Evolutionary conservation across 768 basidiomycete species (phyloP), one percentile per base, ranked within the genome.

Genomic region (Infundibulicybe gibba): DNA sequence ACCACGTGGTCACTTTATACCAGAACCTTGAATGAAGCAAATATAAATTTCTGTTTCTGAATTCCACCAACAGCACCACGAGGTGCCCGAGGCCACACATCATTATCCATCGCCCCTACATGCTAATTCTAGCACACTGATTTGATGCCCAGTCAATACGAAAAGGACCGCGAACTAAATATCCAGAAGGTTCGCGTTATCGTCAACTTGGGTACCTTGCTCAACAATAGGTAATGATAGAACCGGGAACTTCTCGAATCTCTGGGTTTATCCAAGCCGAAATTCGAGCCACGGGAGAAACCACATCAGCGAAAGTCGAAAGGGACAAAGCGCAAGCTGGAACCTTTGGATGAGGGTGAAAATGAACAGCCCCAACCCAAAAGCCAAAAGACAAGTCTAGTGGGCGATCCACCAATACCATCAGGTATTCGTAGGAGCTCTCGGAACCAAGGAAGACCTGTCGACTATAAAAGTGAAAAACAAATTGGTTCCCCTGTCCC

Each of bases 381-480:
- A 25, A 25, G 25, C 25, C 25, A 25, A 8, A 25, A 25, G 25
- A 25, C 25, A 25, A 25, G 25, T 8, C 25, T 25, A 8, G 25
- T 8, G 25, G 25, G 25, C 25, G 25, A 8, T 25, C 3, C 8
- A 25, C 3, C 25, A 25, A 25, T 53, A 1, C 53, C 55, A 31
- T 47, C 55, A 5, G 70, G 69, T 9, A 54, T 72, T 45, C 78
- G 90, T n/a, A 71, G 90, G 43, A 91, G 89, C 58, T 67, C 76
- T 38, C 75, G 90, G 42, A 82, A 82, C 51, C 68, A 73, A 3
- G 83, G 80, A 1, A 85, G 81, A 54, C 63, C 57, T 12, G 60
- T 81, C 3, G 71, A 85, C 61, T 84, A 86, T 60, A 72, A 58
- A 3, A 65, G 62, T 17, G 79, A 82, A 50, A 68, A 65, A 20